Percentiles rank a stretch among this genome's conserved stretches.
Evolutionary conservation across 495 filamentous ascomycete species (phyloP).

Genomic region (Amorphotheca resinae): DNA sequence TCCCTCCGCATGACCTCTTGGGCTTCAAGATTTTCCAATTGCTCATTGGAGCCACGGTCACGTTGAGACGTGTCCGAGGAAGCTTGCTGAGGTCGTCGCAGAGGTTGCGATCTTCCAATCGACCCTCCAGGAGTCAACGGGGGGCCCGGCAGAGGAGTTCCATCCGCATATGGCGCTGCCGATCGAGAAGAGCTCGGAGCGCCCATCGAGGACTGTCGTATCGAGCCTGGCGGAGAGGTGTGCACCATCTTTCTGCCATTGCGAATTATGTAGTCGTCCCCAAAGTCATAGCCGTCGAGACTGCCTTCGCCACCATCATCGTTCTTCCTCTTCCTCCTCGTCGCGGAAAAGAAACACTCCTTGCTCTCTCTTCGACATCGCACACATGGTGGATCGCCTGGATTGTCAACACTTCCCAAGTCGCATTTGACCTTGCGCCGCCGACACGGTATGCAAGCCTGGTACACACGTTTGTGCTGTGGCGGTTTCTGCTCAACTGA

Average conservation of each 20-base stretch:
- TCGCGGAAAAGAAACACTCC: slow-evolving; percentile 95
- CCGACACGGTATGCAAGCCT: slow-evolving; percentile 84
- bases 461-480: slow-evolving; percentile 65
- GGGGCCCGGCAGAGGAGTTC: slow-evolving; percentile 14
- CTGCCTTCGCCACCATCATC: slow-evolving; percentile 49
- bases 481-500: slow-evolving; percentile 8
- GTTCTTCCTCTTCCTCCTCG: slow-evolving; percentile 76
- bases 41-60: slow-evolving; percentile 14
- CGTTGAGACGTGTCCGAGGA: slow-evolving; percentile 4
- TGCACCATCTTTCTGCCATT: slow-evolving; percentile 42
- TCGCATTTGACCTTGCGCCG: slow-evolving; percentile 90
- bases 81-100: slow-evolving; percentile 33
- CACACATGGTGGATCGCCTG: slow-evolving; percentile 77
- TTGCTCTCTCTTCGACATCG: slow-evolving; percentile 88
- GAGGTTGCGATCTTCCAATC: slow-evolving; percentile 41
- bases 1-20: slow-evolving; percentile 42
- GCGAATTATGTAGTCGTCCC: slow-evolving; percentile 40
- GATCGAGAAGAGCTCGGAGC: slow-evolving; percentile 24
- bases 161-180: slow-evolving; percentile 7
- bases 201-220: slow-evolving; percentile 26
- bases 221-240: slow-evolving; percentile 11
- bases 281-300: slow-evolving; percentile 37
- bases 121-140: slow-evolving; percentile 54
- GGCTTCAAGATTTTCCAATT: slow-evolving; percentile 43
- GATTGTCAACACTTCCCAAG: slow-evolving; percentile 81